Evolutionary conservation across 1,139 yeast species (phyloP), one percentile per base, ranked within the genome.

Genomic region (Taphrina sp.): DNA sequence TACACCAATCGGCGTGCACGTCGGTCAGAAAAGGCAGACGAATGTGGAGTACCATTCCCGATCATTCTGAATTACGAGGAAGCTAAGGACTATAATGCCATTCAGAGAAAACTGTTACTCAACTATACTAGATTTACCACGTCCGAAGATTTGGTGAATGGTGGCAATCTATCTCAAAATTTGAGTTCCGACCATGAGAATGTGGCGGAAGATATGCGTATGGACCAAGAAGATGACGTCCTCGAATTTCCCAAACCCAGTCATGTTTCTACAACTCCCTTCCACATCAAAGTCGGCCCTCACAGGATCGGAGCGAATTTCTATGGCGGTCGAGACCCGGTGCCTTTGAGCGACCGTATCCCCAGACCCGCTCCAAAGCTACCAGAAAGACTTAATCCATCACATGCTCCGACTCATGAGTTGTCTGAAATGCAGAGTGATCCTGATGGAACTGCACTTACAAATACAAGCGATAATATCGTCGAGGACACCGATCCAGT

Each of bases 21-120:
- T 22, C 34, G 12, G 19, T 65, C 75, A 83, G 0, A 74, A 74
- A 63, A 60, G 8, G 65, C 65, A 8, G 69, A 75, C 0, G 68
- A 68, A 16, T 64, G 86, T 70, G 94, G 89, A 1, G 69, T 83
- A 2, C 96, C 97, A 1, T 79, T 87, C 63, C 83, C 88, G 64
- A 73, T 88, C 36, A 76, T 81, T 0, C 66, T 86, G 23, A 69
- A 76, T 3, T 73, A 70, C 28, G 70, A 72, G 10, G 83, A 82
- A 56, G 68, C 74, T 1, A 74, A 72, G 3, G 74, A 79, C 10
- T 81, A 78, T 65, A 83, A 82, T 1, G 64, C 67, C 0, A 79
- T 88, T 24, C 70, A 83, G 60, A 67, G 69, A 17, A 84, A 84
- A 64, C 64, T 87, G 8, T 49, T 58, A 5, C 55, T 38, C 17